Base-by-base conservation (phyloP, 352 stramenopile genomes). In the Vaucheria bursata region DNA sequence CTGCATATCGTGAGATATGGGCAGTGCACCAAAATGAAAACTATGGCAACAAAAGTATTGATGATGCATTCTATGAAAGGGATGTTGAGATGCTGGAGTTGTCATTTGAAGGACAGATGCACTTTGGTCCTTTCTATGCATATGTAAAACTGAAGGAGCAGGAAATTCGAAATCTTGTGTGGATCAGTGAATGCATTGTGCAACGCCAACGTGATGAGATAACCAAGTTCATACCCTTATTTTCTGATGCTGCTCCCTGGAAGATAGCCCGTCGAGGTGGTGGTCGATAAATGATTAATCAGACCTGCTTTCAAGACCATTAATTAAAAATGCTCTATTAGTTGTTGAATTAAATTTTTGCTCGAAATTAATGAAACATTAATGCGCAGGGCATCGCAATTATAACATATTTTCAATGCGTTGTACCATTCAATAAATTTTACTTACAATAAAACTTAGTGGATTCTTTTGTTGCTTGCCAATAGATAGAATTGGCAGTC, bases 91-190 rank as follows among this genome's bases (percentile, higher is more conserved):
- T 97, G 88, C 90, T 95, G 66, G 96, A 99, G 85, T 86, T 98
- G 36, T 94, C 95, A 34, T 99, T 99, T 84, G 92, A 99, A 85
- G 91, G 93, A 79, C 96, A 99, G 88, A 98, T 99, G 89, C 95
- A 99, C 87, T 99, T 97, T 86, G 95, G 88, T 85, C 88, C 90
- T 79, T 99, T 98, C 87, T 99, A 99, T 88, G 93, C 94, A 64
- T 99, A 98, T 87, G 92, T 98, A 49, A 98, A 98, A 89, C 89
- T 99, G 74, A 99, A 99, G 91, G 95, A 99, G 86, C 94, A 99
- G 88, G 95, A 99, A 84, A 97, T 99, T 81, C 91, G 96, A 80
- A 99, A 99, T 87, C 90, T 99, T 73, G 94, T 98, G 71, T 99
- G 95, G 95, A 98, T 99, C 87, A 95, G 88, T 78, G 95, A 99